Evolutionary conservation across 2,329 filamentous ascomycete species (phyloP).

Genomic region (Neocucurbitaria cava): DNA sequence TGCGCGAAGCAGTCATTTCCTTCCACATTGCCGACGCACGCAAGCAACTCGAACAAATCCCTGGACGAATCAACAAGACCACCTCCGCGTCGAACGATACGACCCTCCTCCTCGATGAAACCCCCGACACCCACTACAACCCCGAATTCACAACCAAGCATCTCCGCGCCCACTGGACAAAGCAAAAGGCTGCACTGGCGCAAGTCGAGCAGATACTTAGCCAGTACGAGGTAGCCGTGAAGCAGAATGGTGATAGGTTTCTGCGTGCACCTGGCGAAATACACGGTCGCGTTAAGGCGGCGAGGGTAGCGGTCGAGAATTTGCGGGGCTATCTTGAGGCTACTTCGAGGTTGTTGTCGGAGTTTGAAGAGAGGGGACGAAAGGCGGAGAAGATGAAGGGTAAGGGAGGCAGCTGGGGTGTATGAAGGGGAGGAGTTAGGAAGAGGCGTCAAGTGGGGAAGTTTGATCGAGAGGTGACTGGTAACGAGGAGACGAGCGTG

Average conservation of each 20-base stretch:
- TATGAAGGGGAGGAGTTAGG: neutral
- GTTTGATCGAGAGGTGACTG: too few species aligned
- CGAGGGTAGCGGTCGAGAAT: constrained; percentile 5
- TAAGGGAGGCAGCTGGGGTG: neutral
- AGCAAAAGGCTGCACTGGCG: constrained; percentile 11
- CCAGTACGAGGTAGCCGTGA: neutral
- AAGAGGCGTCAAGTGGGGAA: neutral
- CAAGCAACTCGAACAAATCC: constrained; percentile 22
- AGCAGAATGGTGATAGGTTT: neutral
- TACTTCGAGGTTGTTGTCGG: constrained; percentile 21
- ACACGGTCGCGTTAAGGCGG: neutral
- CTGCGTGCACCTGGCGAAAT: too few species aligned
- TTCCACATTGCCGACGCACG: constrained; percentile 21
- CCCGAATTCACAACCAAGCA: constrained; percentile 8
- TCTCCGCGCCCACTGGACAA: constrained; percentile 10
- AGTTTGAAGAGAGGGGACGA: constrained; percentile 18
- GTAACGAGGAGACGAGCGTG: too few species aligned
- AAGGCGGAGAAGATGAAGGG: constrained; percentile 11
- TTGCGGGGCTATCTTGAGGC: constrained; percentile 18
- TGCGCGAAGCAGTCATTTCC: constrained; percentile 16
- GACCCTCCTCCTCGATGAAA: neutral
- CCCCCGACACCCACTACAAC: neutral
- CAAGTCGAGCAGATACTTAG: constrained; percentile 5
- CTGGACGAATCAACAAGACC: neutral
- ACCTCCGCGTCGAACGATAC: neutral